Conservation (phyloP, 495 filamentous ascomycete species). For the Tetracladium marchalianum region DNA sequence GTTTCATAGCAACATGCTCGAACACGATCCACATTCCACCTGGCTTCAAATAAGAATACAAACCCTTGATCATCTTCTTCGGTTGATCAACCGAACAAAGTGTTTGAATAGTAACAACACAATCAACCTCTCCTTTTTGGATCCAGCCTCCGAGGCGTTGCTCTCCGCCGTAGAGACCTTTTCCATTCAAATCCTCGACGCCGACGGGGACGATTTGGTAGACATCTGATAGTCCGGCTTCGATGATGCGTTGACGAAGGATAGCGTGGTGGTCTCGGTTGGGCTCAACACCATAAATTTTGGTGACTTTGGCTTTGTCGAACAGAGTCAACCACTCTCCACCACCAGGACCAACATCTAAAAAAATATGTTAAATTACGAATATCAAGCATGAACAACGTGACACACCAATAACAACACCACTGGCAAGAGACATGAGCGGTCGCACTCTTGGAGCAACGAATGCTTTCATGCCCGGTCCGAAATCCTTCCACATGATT, state of each 20-base stretch:
- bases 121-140: constrained; percentile 47
- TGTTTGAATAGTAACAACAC: constrained; percentile 58
- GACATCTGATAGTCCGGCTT: constrained; percentile 41
- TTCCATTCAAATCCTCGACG: constrained; percentile 41
- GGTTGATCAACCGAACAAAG: constrained; percentile 63
- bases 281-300: constrained; percentile 61
- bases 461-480: constrained; percentile 25
- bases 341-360: constrained; percentile 35
- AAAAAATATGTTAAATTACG: constrained; percentile 2
- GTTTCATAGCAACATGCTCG: constrained; percentile 55
- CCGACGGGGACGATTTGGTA: constrained; percentile 58
- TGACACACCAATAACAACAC: constrained; percentile 9
- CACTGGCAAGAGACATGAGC: constrained; percentile 23
- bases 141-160: constrained; percentile 21
- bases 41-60: constrained; percentile 54
- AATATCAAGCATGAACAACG: constrained; percentile 28
- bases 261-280: constrained; percentile 43
- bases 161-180: constrained; percentile 17
- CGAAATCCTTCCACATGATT: constrained; percentile 33
- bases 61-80: constrained; percentile 39
- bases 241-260: constrained; percentile 34
- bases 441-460: constrained; percentile 26
- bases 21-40: constrained; percentile 60
- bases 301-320: constrained; percentile 28
- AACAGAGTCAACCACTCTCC: constrained; percentile 37